Evolutionary conservation across 2,329 filamentous ascomycete species (phyloP), one percentile per base, ranked within the genome.

Genomic region (Diaporthe caulivora): DNA sequence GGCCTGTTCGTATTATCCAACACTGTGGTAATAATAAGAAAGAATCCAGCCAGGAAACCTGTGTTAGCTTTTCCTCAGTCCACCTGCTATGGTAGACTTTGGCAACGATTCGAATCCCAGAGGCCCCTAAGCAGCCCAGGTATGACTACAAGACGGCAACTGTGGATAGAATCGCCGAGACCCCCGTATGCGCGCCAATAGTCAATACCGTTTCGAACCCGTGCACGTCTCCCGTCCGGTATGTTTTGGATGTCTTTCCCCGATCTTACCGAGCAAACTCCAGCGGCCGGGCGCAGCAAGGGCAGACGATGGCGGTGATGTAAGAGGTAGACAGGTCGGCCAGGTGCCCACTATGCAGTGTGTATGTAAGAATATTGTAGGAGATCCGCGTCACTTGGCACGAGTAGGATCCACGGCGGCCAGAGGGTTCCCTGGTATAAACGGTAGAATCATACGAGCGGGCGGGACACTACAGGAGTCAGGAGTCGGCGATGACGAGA

Each of bases 1-100:
- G 40, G 58, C 58, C 58, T 47, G 49, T 69, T 72, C 44, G 29
- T 69, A 70, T 70, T 60, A 44, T 53, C 49, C 71, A 60, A 62
- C 34, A 53, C 58, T 62, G 58, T 44, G 40, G 40, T 62, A 44
- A 62, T 62, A 49, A 21, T 24, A 68, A 44, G 5, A 18, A 24
- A 31, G 11, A n/a, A 55, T 53, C 62, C 62, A 67, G 62, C 51
- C 47, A 67, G 62, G 62, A 53, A 67, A 40, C 62, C 62, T 29
- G 62, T 40, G 40, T 53, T 67, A 24, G 24, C 40, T 40, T 21
- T 62, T 2, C 9, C 34, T 9, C 37, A 62, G 34, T 40, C 34
- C 34, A 17, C 55, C 55, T 34, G 34, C 34, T 34, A 34, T 34
- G 34, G 9, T 37, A 24, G 55, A 24, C 34, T 42, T 9, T 44